Conservation (phyloP, 257 asterid genomes). For the Anisodus tanguticus region DNA sequence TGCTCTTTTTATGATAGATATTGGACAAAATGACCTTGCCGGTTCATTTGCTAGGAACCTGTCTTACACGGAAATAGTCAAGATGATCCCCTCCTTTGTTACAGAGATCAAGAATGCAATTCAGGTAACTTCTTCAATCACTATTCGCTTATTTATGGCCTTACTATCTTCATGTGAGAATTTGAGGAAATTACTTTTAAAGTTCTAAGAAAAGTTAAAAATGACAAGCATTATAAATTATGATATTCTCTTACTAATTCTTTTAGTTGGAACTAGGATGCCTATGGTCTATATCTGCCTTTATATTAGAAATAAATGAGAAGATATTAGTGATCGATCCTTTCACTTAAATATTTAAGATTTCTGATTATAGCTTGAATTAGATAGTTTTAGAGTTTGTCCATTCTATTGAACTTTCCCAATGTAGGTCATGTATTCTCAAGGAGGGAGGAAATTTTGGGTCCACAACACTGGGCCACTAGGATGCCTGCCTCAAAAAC, state of each 20-base stretch:
- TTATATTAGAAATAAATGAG: background rate
- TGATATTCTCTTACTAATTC: background rate
- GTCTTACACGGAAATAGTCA: conserved; percentile 63
- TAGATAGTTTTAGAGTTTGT: background rate
- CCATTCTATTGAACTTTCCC: conserved; percentile 4
- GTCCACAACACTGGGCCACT: conserved; percentile 91
- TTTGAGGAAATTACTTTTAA: background rate
- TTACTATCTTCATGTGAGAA: background rate
- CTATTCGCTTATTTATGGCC: background rate
- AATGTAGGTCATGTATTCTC: conserved; percentile 60
- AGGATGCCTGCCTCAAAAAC: conserved; percentile 84
- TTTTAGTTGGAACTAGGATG: background rate
- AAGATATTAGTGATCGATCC: background rate
- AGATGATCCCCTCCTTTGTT: conserved; percentile 64
- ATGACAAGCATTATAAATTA: background rate
- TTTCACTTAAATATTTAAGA: background rate
- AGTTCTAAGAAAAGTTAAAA: background rate
- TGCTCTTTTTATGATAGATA: conserved; percentile 83
- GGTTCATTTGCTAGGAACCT: conserved; percentile 69
- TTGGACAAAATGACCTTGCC: conserved; percentile 87
- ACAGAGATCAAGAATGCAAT: conserved; percentile 65
- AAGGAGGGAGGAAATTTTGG: conserved; percentile 89
- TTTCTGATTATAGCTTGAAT: background rate
- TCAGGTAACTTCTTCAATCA: conserved; percentile 48
- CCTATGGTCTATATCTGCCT: background rate